Base-by-base conservation (phyloP, 2,329 filamentous ascomycete genomes). In the Fusarium begoniae region DNA sequence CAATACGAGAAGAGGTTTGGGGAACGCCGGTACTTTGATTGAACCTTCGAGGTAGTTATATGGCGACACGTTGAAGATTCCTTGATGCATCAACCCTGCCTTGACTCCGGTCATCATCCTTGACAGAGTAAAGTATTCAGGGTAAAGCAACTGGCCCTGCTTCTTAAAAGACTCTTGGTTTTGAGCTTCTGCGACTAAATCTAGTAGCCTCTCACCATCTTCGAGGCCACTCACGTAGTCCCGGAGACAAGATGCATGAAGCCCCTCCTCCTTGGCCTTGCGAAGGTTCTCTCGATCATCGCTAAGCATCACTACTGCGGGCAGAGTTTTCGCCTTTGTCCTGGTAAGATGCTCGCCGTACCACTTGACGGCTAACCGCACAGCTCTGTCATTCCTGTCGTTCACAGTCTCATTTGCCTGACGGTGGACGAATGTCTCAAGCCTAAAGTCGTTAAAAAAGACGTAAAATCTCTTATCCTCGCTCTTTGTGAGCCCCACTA, bases 41-140 rank as follows among this genome's bases (percentile, higher is more conserved):
- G 94, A 95, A 4, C 94, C 96, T 82, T 99, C 96, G 17, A 99
- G 87, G 78, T 98, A 99, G 84, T 99, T 99, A 87, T 98, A 99
- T 2, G 94, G 94, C 13, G 96, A 98, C 35, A 98, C 94, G 79
- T 95, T 98, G 85, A 98, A 99, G 30, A 94, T 92, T 12, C 96
- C 96, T 83, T 99, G 96, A 81, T 99, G 96, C 77, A 99, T 85
- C 61, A 94, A 91, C 9, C 95, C 95, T 58, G 91, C 91, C 85
- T 97, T 97, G 63, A 98, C 89, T 2, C 95, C 96, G 10, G 96
- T 99, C 89, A 95, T 94, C 90, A 98, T 93, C 82, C 92, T 97
- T 10, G 96, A 98, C 81, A 96, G 87, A 14, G 92, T 94, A 77
- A 92, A 93, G 80, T 98, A 95, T 80, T 98, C 96, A 0, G 94